A percentile compares a stretch with the other conserved stretches of the same genome.
Conservation (phyloP, 2,329 filamentous ascomycete species). For the Fusarium concolor region DNA sequence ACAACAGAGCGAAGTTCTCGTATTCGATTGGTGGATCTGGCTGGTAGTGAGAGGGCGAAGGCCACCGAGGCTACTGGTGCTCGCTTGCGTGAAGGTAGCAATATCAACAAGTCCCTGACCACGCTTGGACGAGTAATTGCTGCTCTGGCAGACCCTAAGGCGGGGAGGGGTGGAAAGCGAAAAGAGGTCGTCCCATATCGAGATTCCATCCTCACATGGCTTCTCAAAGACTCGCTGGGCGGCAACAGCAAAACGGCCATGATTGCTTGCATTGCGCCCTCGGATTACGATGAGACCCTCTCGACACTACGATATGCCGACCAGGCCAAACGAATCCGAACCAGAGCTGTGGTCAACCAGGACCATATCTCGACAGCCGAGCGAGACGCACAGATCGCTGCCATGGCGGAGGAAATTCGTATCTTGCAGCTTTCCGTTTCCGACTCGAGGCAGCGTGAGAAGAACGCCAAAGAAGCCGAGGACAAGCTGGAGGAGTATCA, state of each 20-base stretch:
- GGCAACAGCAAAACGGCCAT: constrained; percentile 99
- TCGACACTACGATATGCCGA: constrained; percentile 97
- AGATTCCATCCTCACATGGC: constrained; percentile 85
- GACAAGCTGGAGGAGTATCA: constrained; percentile 96
- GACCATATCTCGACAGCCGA: constrained; percentile 92
- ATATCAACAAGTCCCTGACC: constrained; percentile 99
- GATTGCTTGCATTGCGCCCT: constrained; percentile 96
- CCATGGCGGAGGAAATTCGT: constrained; percentile 96
- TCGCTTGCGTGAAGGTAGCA: constrained; percentile 91
- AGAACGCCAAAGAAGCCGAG: constrained; percentile 80
- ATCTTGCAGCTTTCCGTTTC: constrained; percentile 80
- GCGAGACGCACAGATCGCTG: constrained; percentile 90
- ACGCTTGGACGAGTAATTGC: constrained; percentile 96
- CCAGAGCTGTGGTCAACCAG: constrained; percentile 93
- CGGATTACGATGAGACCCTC: constrained; percentile 96
- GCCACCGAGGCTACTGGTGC: constrained; percentile 94
- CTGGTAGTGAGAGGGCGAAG: constrained; percentile 94
- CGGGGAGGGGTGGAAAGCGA: constrained; percentile 65
- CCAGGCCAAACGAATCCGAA: constrained; percentile 97
- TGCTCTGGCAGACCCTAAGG: constrained; percentile 80
- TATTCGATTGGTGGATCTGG: constrained; percentile 94
- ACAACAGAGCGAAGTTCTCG: constrained; percentile 94
- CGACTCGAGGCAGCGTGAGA: constrained; percentile 74
- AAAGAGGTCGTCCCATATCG: constrained; percentile 86
- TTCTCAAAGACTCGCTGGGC: constrained; percentile 94